phyloP scores from a whole-genome alignment of 441 rosid species.

The Populus hybrid region DNA sequence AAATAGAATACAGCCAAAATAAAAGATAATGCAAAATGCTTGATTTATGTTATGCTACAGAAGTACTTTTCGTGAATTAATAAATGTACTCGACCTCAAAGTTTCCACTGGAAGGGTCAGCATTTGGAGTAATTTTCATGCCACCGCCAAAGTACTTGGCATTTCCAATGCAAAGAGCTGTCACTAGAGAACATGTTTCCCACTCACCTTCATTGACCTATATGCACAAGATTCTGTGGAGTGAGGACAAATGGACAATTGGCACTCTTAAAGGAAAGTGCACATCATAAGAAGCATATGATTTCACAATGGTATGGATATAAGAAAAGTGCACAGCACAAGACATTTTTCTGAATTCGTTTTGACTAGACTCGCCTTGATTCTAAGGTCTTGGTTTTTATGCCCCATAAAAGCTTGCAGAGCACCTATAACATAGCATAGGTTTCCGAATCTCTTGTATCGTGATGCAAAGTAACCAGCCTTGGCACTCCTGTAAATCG shows the following conservation, averaged over 20 bases:
- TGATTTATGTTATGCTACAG: slow-evolving; percentile 43
- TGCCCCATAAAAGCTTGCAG: slow-evolving; percentile 92
- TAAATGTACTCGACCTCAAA: slow-evolving; percentile 55
- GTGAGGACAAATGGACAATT: slow-evolving; percentile 7
- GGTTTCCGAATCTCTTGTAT: slow-evolving; percentile 81
- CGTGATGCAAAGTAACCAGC: slow-evolving; percentile 92
- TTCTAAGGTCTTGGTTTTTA: slow-evolving; percentile 68
- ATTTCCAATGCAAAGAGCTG: slow-evolving; percentile 90
- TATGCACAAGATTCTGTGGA: slow-evolving; percentile 25
- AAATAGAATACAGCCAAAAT: neutral
- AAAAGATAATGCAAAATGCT: neutral
- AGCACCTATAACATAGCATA: slow-evolving; percentile 91
- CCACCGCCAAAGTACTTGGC: slow-evolving; percentile 98
- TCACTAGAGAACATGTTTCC: slow-evolving; percentile 69
- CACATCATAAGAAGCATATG: neutral
- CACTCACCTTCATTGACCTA: slow-evolving; percentile 87
- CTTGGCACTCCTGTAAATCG: slow-evolving; percentile 82
- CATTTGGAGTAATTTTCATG: slow-evolving; percentile 96
- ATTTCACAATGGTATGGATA: neutral
- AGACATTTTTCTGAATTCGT: neutral
- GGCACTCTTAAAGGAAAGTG: neutral
- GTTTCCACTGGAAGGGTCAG: slow-evolving; percentile 67
- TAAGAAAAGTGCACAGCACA: neutral
- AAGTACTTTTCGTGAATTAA: neutral
- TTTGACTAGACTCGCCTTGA: slow-evolving; percentile 48